Conservation (phyloP, 2,329 filamentous ascomycete species). For the Metarhizium album region DNA sequence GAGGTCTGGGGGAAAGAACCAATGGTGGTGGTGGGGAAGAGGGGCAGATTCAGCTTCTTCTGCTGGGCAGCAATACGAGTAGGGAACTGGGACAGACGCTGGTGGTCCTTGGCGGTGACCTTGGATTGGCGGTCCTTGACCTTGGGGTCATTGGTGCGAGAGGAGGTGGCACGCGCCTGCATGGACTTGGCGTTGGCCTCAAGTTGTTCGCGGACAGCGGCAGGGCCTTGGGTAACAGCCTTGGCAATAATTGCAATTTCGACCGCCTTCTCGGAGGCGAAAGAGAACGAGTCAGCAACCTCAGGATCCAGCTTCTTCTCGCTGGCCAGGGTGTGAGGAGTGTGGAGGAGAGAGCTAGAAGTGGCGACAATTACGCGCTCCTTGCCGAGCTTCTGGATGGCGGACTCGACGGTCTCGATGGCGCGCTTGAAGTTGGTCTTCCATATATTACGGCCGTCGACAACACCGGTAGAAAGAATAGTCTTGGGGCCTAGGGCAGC, state of each 20-base stretch:
- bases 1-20: conserved; percentile 99
- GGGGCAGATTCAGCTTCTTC: conserved; percentile 82
- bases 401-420: conserved; percentile 81
- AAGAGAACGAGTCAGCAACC: conserved; percentile 97
- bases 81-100: conserved; percentile 85
- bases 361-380: conserved; percentile 95
- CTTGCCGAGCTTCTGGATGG: conserved; percentile 90
- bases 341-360: conserved; percentile 96
- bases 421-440: conserved; percentile 98
- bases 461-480: conserved; percentile 87
- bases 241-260: conserved; percentile 93
- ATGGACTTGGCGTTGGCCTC: conserved; percentile 96
- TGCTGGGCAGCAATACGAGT: conserved; percentile 79
- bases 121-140: conserved; percentile 95
- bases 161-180: conserved; percentile 81
- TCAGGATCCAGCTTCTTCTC: conserved; percentile 97
- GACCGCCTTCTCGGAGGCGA: conserved; percentile 85
- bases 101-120: conserved; percentile 75
- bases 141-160: conserved; percentile 90
- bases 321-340: conserved; percentile 91
- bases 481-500: conserved; percentile 79
- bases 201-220: conserved; percentile 74
- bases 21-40: conserved; percentile 98
- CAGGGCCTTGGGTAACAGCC: conserved; percentile 88
- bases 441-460: conserved; percentile 99